Percentiles rank a stretch among this genome's conserved stretches.
Evolutionary conservation across 768 basidiomycete genomes (phyloP).

Genomic region (Kwoniella newhampshirensis): DNA sequence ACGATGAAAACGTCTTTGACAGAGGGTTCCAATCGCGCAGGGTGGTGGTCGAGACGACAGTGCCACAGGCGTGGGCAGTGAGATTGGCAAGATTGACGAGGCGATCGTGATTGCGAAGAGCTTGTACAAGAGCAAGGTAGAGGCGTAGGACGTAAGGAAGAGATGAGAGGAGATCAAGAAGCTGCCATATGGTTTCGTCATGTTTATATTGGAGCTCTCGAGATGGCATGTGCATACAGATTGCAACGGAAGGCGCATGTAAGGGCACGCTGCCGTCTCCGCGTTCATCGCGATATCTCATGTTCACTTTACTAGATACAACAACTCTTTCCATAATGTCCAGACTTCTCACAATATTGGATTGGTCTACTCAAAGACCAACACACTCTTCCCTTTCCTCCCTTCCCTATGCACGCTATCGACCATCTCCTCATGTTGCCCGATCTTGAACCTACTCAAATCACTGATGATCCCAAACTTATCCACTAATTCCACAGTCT

Average conservation of each 20-base stretch:
- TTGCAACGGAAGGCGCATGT: too few species aligned
- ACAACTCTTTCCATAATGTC: too few species aligned
- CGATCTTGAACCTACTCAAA: constrained; percentile 12
- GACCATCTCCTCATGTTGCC: constrained; percentile 24
- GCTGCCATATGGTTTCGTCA: too few species aligned
- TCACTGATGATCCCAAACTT: constrained; percentile 20
- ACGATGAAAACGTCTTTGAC: background rate
- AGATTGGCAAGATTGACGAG: constrained; percentile 64
- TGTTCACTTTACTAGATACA: too few species aligned
- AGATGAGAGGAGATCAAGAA: too few species aligned
- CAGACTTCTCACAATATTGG: too few species aligned
- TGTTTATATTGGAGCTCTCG: too few species aligned
- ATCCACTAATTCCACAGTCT: constrained; percentile 10
- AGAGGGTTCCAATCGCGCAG: constrained; percentile 56
- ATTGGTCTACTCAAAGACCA: constrained; percentile 20
- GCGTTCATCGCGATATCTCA: too few species aligned
- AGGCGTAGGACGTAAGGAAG: constrained; percentile 17
- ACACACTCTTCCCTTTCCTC: constrained; percentile 27
- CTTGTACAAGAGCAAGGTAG: constrained; percentile 48
- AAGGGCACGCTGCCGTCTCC: too few species aligned
- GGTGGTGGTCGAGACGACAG: constrained; percentile 94
- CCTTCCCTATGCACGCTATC: constrained; percentile 6
- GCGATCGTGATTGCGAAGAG: constrained; percentile 63
- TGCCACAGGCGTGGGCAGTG: constrained; percentile 80
- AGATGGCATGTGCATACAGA: too few species aligned